phyloP scores from a whole-genome alignment of 139 green algal genomes.

The Coelastrella sp. region DNA sequence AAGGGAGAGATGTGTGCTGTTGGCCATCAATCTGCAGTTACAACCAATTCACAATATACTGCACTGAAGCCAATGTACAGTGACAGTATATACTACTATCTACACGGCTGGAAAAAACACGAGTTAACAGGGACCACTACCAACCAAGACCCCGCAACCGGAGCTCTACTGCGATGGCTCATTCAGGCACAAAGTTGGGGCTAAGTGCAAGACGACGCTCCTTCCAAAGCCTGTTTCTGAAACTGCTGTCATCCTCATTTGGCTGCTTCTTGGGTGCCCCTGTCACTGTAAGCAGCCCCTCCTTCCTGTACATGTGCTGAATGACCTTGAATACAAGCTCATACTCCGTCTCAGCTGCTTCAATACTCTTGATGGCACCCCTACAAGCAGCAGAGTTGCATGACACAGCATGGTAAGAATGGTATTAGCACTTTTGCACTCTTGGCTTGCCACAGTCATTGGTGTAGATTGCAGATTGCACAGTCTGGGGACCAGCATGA shows the following conservation, averaged over 20 bases:
- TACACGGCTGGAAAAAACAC: too few species aligned
- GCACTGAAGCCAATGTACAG: too few species aligned
- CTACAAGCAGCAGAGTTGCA: constrained; percentile 48
- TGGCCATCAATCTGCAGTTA: too few species aligned
- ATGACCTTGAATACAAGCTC: constrained; percentile 77
- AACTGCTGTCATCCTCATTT: constrained; percentile 71
- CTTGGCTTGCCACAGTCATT: too few species aligned
- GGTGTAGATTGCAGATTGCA: too few species aligned
- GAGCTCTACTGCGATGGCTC: not conserved
- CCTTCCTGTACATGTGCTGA: constrained; percentile 76
- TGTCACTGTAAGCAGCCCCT: constrained; percentile 78
- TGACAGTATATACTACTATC: too few species aligned
- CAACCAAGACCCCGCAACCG: not conserved
- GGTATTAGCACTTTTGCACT: too few species aligned
- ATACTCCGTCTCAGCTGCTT: constrained; percentile 57
- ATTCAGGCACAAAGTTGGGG: constrained; percentile 78
- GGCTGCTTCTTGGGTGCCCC: constrained; percentile 59
- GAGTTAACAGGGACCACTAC: too few species aligned
- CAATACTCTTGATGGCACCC: constrained; percentile 52
- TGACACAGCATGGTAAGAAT: too few species aligned
- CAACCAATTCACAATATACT: too few species aligned
- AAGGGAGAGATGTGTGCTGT: too few species aligned
- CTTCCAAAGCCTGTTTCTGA: constrained; percentile 58
- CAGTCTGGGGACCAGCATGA: not conserved
- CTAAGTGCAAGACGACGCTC: constrained; percentile 86